Base-by-base conservation (phyloP, 345 rosid species). In the Salix exigua region DNA sequence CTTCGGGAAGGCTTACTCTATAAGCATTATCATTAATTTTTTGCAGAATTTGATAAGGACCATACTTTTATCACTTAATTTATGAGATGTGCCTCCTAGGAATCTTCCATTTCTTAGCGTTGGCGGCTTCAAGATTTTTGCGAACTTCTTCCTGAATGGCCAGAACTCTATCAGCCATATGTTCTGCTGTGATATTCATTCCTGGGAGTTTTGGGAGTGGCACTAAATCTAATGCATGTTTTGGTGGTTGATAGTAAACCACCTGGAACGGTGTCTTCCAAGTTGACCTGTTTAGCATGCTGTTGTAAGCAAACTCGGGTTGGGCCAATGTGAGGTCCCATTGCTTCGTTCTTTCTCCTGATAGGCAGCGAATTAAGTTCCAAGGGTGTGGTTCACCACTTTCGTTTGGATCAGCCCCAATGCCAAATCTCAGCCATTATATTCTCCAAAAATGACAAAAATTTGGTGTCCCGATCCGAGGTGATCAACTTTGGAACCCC, bases 51-150 rank as follows among this genome's bases (percentile, higher is more conserved):
- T n/a, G n/a, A n/a, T n/a, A n/a, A n/a, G n/a, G n/a, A n/a, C n/a
- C n/a, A n/a, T n/a, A n/a, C n/a, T n/a, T n/a, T n/a, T n/a, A n/a
- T n/a, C n/a, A n/a, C n/a, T n/a, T n/a, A n/a, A n/a, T n/a, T n/a
- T n/a, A n/a, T 9, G 9, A 40, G 1, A 40, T 0, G 44, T 40
- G 1, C 12, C 12, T 0, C 2, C 44, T 40, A 0, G 12, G 0
- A 40, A 0, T 9, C 44, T 0, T 0, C 2, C 12, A 0, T 38
- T 40, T 2, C 12, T 2, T 9, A 40, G 12, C 37, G 12, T 63
- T 63, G 26, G 66, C 13, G 0, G 26, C 66, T 10, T 30, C 66
- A 0, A 63, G 17, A 0, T 26, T 63, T 0, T 2, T 28, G 19
- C 6, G 4, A 0, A 28, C 37, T 3, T 63, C 66, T 3, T 28